Evolutionary conservation across 768 basidiomycete species (phyloP), one percentile per base, ranked within the genome.

Genomic region (Suillus subaureus): DNA sequence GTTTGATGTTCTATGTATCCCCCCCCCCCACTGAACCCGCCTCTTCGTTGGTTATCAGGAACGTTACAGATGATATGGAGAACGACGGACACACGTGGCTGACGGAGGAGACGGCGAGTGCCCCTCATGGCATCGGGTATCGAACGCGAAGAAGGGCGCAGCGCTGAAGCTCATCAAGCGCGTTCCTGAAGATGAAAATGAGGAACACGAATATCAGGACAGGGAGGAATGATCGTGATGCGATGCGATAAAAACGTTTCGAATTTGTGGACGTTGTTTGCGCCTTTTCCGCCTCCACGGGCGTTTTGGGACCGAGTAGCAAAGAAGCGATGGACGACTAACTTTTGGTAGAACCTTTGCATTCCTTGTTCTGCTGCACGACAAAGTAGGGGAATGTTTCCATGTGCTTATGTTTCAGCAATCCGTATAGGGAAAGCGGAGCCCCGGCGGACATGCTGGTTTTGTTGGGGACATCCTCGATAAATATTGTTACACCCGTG

Each of bases 11-110:
- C 62, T 74, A n/a, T n/a, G n/a, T n/a, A n/a, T n/a, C n/a, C n/a
- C n/a, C n/a, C n/a, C n/a, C n/a, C n/a, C n/a, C n/a, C n/a, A 89
- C 89, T 0, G 87, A 90, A 71, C 88, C 89, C 0, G 80, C 85
- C 61, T 72, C 81, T 0, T 83, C 86, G 6, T 79, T 98, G 61
- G 85, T 93, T 12, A 95, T 94, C 1, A 89, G 85, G 61, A 96
- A 97, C 74, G 89, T 92, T 31, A 92, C 91, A 4, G 95, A 97
- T 71, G 89, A 93, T 64, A 84, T 97, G 77, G 87, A 84, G 42
- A 97, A 21, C 21, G 21, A 96, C 73, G 97, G 99, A 72, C 96
- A 99, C 76, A 99, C 97, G 0, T 98, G 96, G 96, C 96, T 97
- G 1, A 96, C 95, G 75, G 97, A 97, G 73, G 97, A 98, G 75